Evolutionary conservation across 192 early-diverging fungal species (phyloP), one percentile per base, ranked within the genome.

Genomic region (Mortierella alpina): DNA sequence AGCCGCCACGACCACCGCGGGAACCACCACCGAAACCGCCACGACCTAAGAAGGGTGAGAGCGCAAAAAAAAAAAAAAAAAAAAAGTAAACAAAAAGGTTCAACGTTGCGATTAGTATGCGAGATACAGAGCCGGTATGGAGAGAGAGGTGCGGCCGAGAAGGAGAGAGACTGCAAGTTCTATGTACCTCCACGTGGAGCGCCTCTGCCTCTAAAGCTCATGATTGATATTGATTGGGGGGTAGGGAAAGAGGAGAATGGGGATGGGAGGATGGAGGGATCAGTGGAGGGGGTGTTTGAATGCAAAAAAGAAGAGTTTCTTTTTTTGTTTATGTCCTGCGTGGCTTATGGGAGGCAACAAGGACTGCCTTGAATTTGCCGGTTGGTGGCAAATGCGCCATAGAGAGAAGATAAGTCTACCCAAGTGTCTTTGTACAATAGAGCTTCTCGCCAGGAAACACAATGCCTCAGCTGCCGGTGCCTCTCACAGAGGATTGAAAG

Each of bases 1-100:
- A 87, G n/a, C 73, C 82, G 47, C 86, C 82, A 67, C 87, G 88
- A 64, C 89, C 73, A 59, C 87, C 86, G 57, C 88, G 83, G 47
- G 82, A 59, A 42, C 73, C 83, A 65, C 86, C 73, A 40, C 90
- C 75, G 55, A 70, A 70, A 70, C 74, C 75, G 15, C 75, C 75
- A 70, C 75, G 75, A 50, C 75, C 75, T 78, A 60, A 63, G 47
- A 20, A 61, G 20, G 15, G 48, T 39, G 8, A 22, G 49, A 64
- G 31, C 31, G 5, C 6, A 31, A 48, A 18, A 62, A 60, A 5
- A 40, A 7, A 54, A 6, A 52, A 8, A 13, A 3, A 31, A 59
- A 39, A 31, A 6, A 67, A 18, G 66, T 46, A 20, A 63, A 31
- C 22, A 47, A 17, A 18, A 9, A 4, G 18, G 61, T 47, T 45